phyloP scores from a whole-genome alignment of 2,329 filamentous ascomycete species.

The Aureobasidium sp. region DNA sequence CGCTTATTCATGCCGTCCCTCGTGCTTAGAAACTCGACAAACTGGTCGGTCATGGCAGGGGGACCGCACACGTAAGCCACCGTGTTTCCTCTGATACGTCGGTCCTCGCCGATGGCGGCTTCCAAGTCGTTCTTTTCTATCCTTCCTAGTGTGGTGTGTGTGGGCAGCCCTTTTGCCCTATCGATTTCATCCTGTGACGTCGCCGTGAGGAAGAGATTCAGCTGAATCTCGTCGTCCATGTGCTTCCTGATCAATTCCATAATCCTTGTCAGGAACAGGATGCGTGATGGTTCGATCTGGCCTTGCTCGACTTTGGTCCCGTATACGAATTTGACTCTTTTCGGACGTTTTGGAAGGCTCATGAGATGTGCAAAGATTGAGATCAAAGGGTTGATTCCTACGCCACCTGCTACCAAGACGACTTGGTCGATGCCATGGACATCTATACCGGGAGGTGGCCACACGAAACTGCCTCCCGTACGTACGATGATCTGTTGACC shows the following conservation, averaged over 20 bases:
- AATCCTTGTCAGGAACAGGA: slow-evolving; percentile 45
- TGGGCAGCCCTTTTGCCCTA: slow-evolving; percentile 7
- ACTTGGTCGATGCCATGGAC: slow-evolving; percentile 46
- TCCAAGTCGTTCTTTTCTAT: slow-evolving; percentile 32
- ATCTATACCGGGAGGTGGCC: slow-evolving; percentile 54
- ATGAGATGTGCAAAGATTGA: slow-evolving; percentile 61
- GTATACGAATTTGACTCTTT: slow-evolving; percentile 57
- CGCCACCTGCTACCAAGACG: slow-evolving; percentile 72
- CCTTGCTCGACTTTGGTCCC: slow-evolving; percentile 41
- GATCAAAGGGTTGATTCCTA: slow-evolving; percentile 75
- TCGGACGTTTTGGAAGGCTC: slow-evolving; percentile 23
- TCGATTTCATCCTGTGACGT: slow-evolving; percentile 20
- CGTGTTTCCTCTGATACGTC: slow-evolving; percentile 31
- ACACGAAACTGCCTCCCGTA: slow-evolving; percentile 75
- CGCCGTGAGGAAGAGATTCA: slow-evolving; percentile 29
- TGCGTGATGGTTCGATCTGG: slow-evolving; percentile 27
- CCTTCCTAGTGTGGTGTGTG: slow-evolving; percentile 20
- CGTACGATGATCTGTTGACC: slow-evolving; percentile 56
- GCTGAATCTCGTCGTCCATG: slow-evolving; percentile 22
- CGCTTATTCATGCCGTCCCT: slow-evolving; percentile 34
- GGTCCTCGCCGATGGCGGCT: slow-evolving; percentile 31
- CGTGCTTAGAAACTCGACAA: slow-evolving; percentile 35
- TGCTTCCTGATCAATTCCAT: slow-evolving; percentile 25
- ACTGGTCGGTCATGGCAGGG: slow-evolving; percentile 42
- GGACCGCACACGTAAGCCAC: slow-evolving; percentile 45